Conservation (phyloP, 495 filamentous ascomycete species). For the Annulohypoxylon maeteangense region DNA sequence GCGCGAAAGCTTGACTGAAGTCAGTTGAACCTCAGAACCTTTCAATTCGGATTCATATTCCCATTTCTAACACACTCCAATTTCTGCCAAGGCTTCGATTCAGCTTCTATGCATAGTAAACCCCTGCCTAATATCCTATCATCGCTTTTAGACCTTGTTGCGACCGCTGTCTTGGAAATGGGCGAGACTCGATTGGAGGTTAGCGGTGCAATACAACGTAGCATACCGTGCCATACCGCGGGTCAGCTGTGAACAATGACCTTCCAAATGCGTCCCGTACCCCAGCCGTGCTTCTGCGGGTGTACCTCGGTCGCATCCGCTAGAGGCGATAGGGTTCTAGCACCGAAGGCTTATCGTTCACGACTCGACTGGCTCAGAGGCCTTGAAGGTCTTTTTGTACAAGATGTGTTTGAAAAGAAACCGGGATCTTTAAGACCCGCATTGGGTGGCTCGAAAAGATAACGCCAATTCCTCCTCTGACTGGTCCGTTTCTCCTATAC, state of each 20-base stretch:
- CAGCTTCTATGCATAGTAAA: slow-evolving; percentile 36
- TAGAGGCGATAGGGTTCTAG: slow-evolving; percentile 7
- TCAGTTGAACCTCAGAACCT: neutral
- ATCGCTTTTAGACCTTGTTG: neutral
- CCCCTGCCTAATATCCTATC: slow-evolving; percentile 12
- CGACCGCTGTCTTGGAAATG: slow-evolving; percentile 25
- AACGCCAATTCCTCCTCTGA: slow-evolving; percentile 26
- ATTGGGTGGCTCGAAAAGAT: slow-evolving; percentile 29
- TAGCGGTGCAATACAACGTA: slow-evolving; percentile 38
- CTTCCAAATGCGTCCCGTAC: slow-evolving; percentile 30
- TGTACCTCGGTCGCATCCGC: slow-evolving; percentile 38
- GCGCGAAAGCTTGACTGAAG: slow-evolving; percentile 27
- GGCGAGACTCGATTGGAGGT: slow-evolving; percentile 20
- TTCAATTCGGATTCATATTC: neutral
- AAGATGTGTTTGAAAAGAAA: neutral
- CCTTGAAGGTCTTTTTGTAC: neutral
- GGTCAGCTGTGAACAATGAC: slow-evolving; percentile 23
- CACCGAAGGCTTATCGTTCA: neutral
- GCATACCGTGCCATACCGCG: slow-evolving; percentile 10
- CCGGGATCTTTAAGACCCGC: slow-evolving; percentile 28
- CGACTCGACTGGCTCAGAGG: slow-evolving; percentile 13
- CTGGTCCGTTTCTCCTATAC: slow-evolving; percentile 7
- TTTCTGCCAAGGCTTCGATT: slow-evolving; percentile 29
- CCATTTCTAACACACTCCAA: neutral
- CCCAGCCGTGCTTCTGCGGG: slow-evolving; percentile 39